Base-by-base conservation (phyloP, 1,139 yeast genomes). In the Blastobotrys serpentis region DNA sequence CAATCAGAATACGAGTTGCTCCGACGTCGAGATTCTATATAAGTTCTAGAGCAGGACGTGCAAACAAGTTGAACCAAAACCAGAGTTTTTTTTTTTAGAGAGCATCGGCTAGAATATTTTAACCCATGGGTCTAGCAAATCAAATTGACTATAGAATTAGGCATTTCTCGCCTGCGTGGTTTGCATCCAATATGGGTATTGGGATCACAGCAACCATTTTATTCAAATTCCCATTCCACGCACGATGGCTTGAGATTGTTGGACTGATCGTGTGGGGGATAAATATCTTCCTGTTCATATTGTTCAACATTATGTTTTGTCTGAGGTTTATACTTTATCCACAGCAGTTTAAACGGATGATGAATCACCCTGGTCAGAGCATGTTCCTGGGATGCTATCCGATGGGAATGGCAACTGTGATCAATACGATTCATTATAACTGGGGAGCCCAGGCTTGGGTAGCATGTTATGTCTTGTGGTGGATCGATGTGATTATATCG, bases 111-210 rank as follows among this genome's bases (percentile, higher is more conserved):
- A 23, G 26, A 23, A n/a, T 10, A 23, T 23, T 10, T 10, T 6
- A 6, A 23, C 26, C 8, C 26, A 23, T 29, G 32, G n/a, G 14
- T 6, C n/a, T 29, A 10, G 7, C 32, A 11, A 14, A 29, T 4
- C 32, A 29, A 11, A 11, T 41, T 10, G 43, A 30, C 18, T 48
- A 42, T 25, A 37, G 51, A 33, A 42, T 46, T 7, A 38, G 39
- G 39, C 30, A 48, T 42, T 49, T 49, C 30, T 45, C 49, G 21
- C 52, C 52, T 7, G 46, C 60, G 26, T 82, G 81, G 75, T 87
- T 84, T 65, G 84, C 85, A 32, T 73, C 80, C 43, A 76, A 81
- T n/a, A 88, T 88, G 96, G 96, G 95, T 2, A 77, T 84, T 0
- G 96, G 96, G 1, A 85, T 87, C 41, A 70, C 86, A 1, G 70